Evolutionary conservation across 345 rosid genomes (phyloP).

Genomic region (Fremontodendron californicum): DNA sequence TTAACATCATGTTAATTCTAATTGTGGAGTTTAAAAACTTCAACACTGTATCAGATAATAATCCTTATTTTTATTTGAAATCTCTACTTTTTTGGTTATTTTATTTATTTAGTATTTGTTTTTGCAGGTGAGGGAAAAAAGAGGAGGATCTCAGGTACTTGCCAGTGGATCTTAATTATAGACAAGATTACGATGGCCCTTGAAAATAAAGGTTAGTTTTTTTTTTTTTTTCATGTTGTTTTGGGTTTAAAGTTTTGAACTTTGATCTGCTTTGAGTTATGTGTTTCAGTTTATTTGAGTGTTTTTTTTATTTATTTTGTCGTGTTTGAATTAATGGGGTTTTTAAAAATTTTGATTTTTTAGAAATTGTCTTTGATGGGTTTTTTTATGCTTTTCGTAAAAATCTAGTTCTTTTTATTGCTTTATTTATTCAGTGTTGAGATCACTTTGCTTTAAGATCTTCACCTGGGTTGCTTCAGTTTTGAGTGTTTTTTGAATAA

Average conservation of each 20-base stretch:
- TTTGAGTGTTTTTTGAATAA: not conserved
- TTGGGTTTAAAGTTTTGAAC: conserved; percentile 1
- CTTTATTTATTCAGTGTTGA: not conserved
- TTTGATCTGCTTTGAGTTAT: conserved; percentile 6
- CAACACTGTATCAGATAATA: too few relatives aligned
- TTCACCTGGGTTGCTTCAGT: conserved; percentile 7
- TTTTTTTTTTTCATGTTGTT: too few relatives aligned
- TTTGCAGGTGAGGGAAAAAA: conserved; percentile 35
- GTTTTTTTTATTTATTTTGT: not conserved
- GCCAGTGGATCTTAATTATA: conserved; percentile 46
- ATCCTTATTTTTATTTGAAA: not conserved
- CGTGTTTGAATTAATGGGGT: not conserved
- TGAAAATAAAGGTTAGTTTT: conserved; percentile 47
- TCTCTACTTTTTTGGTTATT: not conserved
- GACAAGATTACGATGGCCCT: conserved; percentile 53
- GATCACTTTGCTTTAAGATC: conserved; percentile 7
- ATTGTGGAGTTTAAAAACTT: too few relatives aligned
- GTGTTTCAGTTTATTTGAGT: conserved; percentile 6
- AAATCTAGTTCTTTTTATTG: not conserved
- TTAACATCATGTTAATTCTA: too few relatives aligned
- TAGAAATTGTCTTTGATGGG: not conserved
- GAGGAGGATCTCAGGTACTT: conserved; percentile 66
- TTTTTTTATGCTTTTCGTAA: too few relatives aligned
- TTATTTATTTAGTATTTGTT: not conserved
- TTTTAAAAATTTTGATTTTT: not conserved